A percentile compares a stretch with the other conserved stretches of the same genome.
phyloP scores from a whole-genome alignment of 192 early-diverging fungal genomes.

The Coemansia sp. region DNA sequence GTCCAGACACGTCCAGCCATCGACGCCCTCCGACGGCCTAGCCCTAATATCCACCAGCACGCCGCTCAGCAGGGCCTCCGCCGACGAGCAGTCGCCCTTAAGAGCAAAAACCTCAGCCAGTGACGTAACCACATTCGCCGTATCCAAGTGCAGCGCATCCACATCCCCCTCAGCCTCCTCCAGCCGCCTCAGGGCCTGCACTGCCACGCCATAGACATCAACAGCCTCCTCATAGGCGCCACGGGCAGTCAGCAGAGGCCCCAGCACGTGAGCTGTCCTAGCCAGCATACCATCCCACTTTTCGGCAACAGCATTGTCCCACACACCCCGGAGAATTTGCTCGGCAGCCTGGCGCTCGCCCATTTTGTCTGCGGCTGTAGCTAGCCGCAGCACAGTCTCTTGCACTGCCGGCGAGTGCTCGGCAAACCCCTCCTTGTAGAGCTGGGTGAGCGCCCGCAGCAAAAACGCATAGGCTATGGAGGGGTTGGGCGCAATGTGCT shows the following conservation, averaged over 20 bases:
- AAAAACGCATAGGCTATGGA: slow-evolving; percentile 42
- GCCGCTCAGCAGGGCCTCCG: slow-evolving; percentile 21
- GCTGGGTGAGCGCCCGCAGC: slow-evolving; percentile 34
- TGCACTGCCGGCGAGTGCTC: slow-evolving; percentile 32
- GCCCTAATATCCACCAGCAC: slow-evolving; percentile 25
- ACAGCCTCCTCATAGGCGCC: slow-evolving; percentile 4
- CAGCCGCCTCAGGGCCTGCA: slow-evolving; percentile 12
- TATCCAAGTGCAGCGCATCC: slow-evolving; percentile 17
- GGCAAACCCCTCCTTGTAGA: slow-evolving; percentile 24
- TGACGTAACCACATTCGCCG: slow-evolving; percentile 32
- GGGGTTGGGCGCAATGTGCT: slow-evolving; percentile 42
- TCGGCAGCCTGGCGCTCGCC: slow-evolving; percentile 32
- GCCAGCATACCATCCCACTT: slow-evolving; percentile 16
- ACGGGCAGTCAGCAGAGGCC: slow-evolving; percentile 14
- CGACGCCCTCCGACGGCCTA: neutral
- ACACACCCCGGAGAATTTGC: slow-evolving; percentile 20
- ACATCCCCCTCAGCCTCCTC: neutral
- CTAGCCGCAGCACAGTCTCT: slow-evolving; percentile 36
- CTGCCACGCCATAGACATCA: slow-evolving; percentile 21
- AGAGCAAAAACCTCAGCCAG: slow-evolving; percentile 44
- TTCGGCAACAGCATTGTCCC: slow-evolving; percentile 11
- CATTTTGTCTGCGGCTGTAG: slow-evolving; percentile 22
- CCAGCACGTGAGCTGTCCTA: slow-evolving; percentile 21
- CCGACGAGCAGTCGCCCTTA: slow-evolving; percentile 18
- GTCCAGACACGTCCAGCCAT: slow-evolving; percentile 45